A percentile compares a stretch with the other conserved stretches of the same genome.
phyloP scores from a whole-genome alignment of 1,284 basidiomycete genomes.

The Porogramme epimiltina region DNA sequence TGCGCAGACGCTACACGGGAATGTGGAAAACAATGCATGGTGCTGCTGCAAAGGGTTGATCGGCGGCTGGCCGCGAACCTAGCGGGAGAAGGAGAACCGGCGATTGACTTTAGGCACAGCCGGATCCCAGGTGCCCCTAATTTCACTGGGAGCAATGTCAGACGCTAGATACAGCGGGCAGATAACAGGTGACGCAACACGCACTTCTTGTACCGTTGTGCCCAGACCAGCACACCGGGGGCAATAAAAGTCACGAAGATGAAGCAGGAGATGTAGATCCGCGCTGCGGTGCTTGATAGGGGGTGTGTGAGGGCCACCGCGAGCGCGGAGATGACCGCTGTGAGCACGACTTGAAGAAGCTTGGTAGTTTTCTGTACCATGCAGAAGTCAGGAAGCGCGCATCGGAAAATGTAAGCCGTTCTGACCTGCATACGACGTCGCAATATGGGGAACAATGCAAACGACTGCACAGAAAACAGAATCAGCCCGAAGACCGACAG shows the following conservation, averaged over 20 bases:
- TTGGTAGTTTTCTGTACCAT: constrained; percentile 16
- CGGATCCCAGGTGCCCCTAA: constrained; percentile 64
- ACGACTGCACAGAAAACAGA: constrained; percentile 83
- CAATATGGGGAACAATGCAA: constrained; percentile 84
- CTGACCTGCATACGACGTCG: constrained; percentile 79
- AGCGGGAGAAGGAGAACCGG: constrained; percentile 22
- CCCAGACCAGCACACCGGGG: constrained; percentile 75
- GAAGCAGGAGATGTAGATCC: constrained; percentile 51
- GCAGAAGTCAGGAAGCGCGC: neutral
- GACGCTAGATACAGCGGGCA: constrained; percentile 1
- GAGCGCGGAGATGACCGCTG: constrained; percentile 45
- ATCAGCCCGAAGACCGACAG: constrained; percentile 90
- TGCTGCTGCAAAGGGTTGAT: constrained; percentile 3
- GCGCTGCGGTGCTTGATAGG: constrained; percentile 55
- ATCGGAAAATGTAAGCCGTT: constrained; percentile 8
- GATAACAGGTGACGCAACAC: constrained; percentile 26
- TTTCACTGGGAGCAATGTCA: constrained; percentile 37
- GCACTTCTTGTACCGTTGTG: constrained; percentile 83
- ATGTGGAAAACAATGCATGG: neutral
- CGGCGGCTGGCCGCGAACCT: constrained; percentile 3
- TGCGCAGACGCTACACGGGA: neutral
- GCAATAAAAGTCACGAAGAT: constrained; percentile 67
- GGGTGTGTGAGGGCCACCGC: constrained; percentile 54
- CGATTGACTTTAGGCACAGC: constrained; percentile 64
- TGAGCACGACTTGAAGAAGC: constrained; percentile 48